Evolutionary conservation across 2,329 filamentous ascomycete genomes (phyloP).

Genomic region (Nemania abortiva): DNA sequence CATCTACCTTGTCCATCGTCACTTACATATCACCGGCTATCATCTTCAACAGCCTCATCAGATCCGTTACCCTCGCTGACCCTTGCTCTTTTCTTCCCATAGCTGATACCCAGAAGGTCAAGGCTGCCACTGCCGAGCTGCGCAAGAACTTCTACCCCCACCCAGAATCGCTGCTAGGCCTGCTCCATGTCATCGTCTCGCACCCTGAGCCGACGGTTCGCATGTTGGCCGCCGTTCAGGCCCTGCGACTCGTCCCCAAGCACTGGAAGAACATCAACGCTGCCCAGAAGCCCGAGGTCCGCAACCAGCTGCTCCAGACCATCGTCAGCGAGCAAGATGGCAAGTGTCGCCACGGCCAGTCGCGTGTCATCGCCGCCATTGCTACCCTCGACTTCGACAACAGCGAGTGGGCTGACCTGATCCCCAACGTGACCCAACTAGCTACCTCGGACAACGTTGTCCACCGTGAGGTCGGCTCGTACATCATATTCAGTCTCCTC

Average conservation of each 20-base stretch:
- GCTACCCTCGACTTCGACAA: constrained; percentile 88
- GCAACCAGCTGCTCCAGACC: constrained; percentile 85
- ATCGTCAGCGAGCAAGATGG: constrained; percentile 83
- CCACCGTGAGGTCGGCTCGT: constrained; percentile 90
- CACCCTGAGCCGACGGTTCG: constrained; percentile 79
- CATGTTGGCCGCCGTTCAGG: constrained; percentile 93
- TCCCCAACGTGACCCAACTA: constrained; percentile 82
- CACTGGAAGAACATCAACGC: constrained; percentile 83
- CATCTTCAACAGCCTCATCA: neutral
- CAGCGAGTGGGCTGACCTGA: constrained; percentile 85
- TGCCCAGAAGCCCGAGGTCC: constrained; percentile 82
- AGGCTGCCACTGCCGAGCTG: constrained; percentile 88
- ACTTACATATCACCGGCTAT: neutral
- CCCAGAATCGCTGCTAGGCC: constrained; percentile 83
- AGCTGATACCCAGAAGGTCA: constrained; percentile 92
- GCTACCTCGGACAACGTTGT: constrained; percentile 79
- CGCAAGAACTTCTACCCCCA: constrained; percentile 94
- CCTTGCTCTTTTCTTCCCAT: constrained; percentile 42
- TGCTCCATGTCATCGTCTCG: constrained; percentile 88
- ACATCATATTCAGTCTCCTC: constrained; percentile 91
- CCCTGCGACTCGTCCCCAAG: constrained; percentile 82
- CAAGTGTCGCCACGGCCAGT: constrained; percentile 85
- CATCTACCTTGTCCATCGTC: constrained; percentile 17
- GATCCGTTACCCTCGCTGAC: constrained; percentile 51
- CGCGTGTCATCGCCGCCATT: constrained; percentile 88